These are phyloP conservation scores for Xylaria arbuscula DNA, from an alignment of 2,329 filamentous ascomycete genomes.

Conservation along the genomic window DNA sequence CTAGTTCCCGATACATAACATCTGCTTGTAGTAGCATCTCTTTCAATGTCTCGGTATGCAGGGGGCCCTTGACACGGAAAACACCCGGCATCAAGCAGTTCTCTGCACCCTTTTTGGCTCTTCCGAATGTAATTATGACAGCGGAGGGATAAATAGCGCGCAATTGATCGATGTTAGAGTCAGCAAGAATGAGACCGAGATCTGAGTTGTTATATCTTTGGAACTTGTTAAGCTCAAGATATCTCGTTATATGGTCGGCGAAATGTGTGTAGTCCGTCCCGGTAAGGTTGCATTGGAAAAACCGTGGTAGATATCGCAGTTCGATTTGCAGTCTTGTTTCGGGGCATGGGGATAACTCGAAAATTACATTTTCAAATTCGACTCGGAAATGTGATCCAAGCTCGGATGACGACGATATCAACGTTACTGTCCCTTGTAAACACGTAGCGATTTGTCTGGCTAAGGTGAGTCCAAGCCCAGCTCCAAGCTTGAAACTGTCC, in stretches of 20 bases:
- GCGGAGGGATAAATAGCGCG: constrained; percentile 19
- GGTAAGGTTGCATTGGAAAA: background rate
- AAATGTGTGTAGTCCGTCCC: constrained; percentile 13
- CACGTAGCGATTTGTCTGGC: constrained; percentile 25
- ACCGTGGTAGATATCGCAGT: constrained; percentile 12
- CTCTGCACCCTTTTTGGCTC: background rate
- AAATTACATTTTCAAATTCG: constrained; percentile 9
- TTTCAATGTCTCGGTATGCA: constrained; percentile 14
- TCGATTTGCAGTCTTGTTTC: background rate
- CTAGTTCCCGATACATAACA: constrained; percentile 7
- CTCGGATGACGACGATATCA: constrained; percentile 20
- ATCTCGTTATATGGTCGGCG: constrained; percentile 14
- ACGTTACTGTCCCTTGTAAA: constrained; percentile 16
- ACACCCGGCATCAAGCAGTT: background rate
- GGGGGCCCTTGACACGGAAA: background rate
- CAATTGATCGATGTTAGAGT: constrained; percentile 6
- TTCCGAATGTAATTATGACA: constrained; percentile 12
- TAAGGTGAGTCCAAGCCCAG: constrained; percentile 29
- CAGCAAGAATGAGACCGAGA: constrained; percentile 14
- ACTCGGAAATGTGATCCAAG: constrained; percentile 28
- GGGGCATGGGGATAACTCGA: background rate
- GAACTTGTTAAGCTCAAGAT: constrained; percentile 17
- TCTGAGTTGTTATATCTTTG: background rate
- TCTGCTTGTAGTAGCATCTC: constrained; percentile 14
- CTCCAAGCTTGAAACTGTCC: constrained; percentile 24